These are phyloP conservation scores for Petrea volubilis DNA, from an alignment of 257 asterid species.

Conservation along the genomic window DNA sequence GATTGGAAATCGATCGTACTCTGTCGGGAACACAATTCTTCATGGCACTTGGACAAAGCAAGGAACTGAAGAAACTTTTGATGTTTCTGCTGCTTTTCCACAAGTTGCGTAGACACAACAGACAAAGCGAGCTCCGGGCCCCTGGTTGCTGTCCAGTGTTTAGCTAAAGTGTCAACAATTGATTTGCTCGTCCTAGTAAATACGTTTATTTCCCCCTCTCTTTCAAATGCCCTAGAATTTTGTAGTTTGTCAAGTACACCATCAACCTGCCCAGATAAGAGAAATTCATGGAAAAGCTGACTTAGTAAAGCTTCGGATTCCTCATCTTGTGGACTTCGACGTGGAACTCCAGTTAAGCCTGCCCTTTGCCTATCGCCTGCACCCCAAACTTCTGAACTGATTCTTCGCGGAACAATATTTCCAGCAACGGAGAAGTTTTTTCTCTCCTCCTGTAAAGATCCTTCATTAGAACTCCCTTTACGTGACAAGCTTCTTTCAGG, in stretches of 20 bases:
- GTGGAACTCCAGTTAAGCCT: slow-evolving; percentile 59
- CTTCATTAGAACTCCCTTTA: slow-evolving; percentile 85
- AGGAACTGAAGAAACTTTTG: slow-evolving; percentile 87
- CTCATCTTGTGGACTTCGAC: slow-evolving; percentile 78
- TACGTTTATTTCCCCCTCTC: slow-evolving; percentile 84
- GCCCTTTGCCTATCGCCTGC: slow-evolving; percentile 71
- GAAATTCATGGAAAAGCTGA: slow-evolving; percentile 84
- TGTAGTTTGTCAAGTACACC: slow-evolving; percentile 66
- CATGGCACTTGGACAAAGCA: slow-evolving; percentile 94
- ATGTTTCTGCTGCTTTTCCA: slow-evolving; percentile 90
- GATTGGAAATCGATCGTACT: slow-evolving; percentile 48
- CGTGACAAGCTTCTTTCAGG: slow-evolving; percentile 95
- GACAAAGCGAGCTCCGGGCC: slow-evolving; percentile 87
- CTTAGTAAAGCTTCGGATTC: slow-evolving; percentile 87
- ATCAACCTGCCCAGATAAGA: slow-evolving; percentile 78
- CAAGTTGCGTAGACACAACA: slow-evolving; percentile 75
- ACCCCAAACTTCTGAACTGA: slow-evolving; percentile 82
- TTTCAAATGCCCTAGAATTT: slow-evolving; percentile 81
- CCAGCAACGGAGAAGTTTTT: slow-evolving; percentile 55
- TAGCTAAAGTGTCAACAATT: slow-evolving; percentile 89
- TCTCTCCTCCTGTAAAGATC: slow-evolving; percentile 65
- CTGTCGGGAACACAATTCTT: slow-evolving; percentile 82
- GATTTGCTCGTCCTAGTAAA: slow-evolving; percentile 89
- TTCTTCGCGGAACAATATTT: slow-evolving; percentile 77
- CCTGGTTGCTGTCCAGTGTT: slow-evolving; percentile 96